Conservation (phyloP, 2,329 filamentous ascomycete genomes). For the Fusarium sp. region DNA sequence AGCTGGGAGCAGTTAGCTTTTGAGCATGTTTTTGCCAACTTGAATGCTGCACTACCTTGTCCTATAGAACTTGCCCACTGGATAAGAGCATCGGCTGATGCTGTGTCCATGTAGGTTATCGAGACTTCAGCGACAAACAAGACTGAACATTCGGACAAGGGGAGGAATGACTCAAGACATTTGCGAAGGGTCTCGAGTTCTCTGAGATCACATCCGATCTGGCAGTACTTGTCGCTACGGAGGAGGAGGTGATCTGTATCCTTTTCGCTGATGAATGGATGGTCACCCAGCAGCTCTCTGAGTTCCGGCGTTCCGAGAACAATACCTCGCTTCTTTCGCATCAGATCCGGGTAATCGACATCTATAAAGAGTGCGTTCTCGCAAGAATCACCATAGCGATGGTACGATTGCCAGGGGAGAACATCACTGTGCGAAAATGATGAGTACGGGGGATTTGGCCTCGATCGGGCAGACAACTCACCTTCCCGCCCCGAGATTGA, state of each 20-base stretch:
- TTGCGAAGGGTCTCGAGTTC: constrained; percentile 72
- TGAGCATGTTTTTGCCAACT: background rate
- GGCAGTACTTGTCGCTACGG: constrained; percentile 78
- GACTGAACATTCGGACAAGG: constrained; percentile 71
- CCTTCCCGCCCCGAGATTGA: constrained; percentile 93
- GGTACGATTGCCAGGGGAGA: constrained; percentile 85
- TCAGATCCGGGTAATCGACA: constrained; percentile 86
- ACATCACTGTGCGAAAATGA: constrained; percentile 75
- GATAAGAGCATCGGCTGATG: constrained; percentile 80
- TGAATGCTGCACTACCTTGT: constrained; percentile 66
- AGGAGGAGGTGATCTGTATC: constrained; percentile 67
- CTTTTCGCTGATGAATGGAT: constrained; percentile 53
- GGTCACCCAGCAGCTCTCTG: constrained; percentile 51
- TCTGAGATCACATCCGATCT: constrained; percentile 84
- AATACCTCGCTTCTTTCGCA: constrained; percentile 77
- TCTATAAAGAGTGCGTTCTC: constrained; percentile 79
- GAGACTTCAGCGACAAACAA: constrained; percentile 92
- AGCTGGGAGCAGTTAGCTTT: constrained; percentile 53
- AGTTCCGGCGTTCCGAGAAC: constrained; percentile 75
- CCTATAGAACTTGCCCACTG: constrained; percentile 80
- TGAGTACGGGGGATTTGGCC: constrained; percentile 12
- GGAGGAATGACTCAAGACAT: constrained; percentile 70
- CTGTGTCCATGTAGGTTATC: constrained; percentile 87
- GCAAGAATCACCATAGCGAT: constrained; percentile 72
- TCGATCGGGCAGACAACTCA: constrained; percentile 62